Evolutionary conservation across 257 asterid species (phyloP), one percentile per base, ranked within the genome.

Genomic region (Schizonepeta tenuifolia): DNA sequence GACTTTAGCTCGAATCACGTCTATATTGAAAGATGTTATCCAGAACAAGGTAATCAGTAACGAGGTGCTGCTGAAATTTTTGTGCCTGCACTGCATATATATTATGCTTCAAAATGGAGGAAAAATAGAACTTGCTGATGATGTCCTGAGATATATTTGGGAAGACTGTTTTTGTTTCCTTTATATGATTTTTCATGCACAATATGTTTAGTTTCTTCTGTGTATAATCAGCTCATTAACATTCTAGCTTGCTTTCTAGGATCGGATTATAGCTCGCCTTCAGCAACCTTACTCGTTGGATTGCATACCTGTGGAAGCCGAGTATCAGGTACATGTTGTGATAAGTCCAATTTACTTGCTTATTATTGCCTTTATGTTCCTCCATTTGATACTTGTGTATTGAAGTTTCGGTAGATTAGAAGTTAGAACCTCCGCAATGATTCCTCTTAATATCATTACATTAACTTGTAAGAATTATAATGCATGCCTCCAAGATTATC

Each of bases 271-370:
- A 46, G 96, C 99, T 79, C 99, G 98, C 47, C 97, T 95, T 79
- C 98, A 95, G 79, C 98, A 95, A 82, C 99, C 99, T 65, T 95
- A 92, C 85, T 88, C 99, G 2, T 75, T 95, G 79, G 99, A 95
- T 82, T 95, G 99, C 87, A 95, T 95, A 77, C 97, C 99, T 0
- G 99, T 95, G 58, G 99, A 95, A 86, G 95, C 98, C 67, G 98
- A 95, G 83, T 95, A 83, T 72, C 99, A 92, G 98, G 99, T 93
- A 74, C 65, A 67, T 75, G 35, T 70, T 67, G 51, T 10, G 56
- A 73, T 62, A 59, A 11, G 44, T 33, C 38, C 21, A 35, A 20
- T 71, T 47, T 46, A 40, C 31, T 31, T 17, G 9, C 63, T 28
- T 7, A 18, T 46, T 41, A 46, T 22, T 24, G 66, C 38, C 64